A percentile compares a stretch with the other conserved stretches of the same genome.
Conservation (phyloP, 2,329 filamentous ascomycete genomes). For the Ascochyta lentis region DNA sequence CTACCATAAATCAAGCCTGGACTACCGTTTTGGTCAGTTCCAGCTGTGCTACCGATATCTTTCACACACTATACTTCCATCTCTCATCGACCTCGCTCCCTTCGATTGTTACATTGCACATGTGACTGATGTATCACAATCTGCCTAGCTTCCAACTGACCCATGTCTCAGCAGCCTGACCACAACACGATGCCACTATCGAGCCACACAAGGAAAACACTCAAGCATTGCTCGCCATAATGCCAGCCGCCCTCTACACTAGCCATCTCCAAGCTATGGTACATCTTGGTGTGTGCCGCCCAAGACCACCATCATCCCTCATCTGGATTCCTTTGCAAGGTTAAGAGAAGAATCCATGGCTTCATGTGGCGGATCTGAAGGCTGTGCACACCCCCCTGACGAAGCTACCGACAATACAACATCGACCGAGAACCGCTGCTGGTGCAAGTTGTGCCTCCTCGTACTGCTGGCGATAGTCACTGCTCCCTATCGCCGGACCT, state of each 20-base stretch:
- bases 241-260: conserved; percentile 4
- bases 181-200: conserved; percentile 8
- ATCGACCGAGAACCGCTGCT: conserved; percentile 2
- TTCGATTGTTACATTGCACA: neutral
- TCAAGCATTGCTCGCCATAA: conserved; percentile 5
- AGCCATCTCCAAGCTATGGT: neutral
- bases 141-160: conserved; percentile 8
- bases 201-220: neutral
- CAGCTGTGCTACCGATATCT: neutral
- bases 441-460: neutral
- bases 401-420: neutral
- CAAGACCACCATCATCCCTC: neutral
- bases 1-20: too few relatives aligned
- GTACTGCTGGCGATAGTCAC: conserved; percentile 25
- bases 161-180: conserved; percentile 14
- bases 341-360: neutral
- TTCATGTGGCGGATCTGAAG: conserved; percentile 1
- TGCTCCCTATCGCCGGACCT: conserved; percentile 38
- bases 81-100: neutral
- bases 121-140: conserved; percentile 9
- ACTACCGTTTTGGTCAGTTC: neutral
- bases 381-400: neutral
- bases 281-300: conserved; percentile 2
- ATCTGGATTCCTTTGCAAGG: conserved; percentile 2
- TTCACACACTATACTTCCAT: neutral